phyloP scores from a whole-genome alignment of 2,329 filamentous ascomycete genomes.

The Fusarium bulbicola region DNA sequence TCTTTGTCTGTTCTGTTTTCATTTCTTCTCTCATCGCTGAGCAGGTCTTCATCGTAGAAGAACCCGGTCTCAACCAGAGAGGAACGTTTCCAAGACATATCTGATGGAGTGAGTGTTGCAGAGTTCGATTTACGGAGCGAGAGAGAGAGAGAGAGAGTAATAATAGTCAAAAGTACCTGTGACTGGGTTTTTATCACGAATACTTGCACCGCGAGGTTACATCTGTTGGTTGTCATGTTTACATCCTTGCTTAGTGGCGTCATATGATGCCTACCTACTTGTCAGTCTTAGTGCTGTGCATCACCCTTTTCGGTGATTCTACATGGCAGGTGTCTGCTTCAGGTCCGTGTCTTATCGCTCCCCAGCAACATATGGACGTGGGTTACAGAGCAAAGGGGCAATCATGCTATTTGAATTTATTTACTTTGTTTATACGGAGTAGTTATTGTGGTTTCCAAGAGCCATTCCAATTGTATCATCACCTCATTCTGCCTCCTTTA shows the following conservation, averaged over 20 bases:
- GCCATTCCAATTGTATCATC: accelerated
- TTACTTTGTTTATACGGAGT: accelerated
- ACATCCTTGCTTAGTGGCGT: not conserved
- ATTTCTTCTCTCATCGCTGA: not conserved
- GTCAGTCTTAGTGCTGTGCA: not conserved
- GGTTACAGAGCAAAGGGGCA: not conserved
- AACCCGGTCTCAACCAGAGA: not conserved
- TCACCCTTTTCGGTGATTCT: accelerated
- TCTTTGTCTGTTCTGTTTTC: not conserved
- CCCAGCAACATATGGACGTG: accelerated
- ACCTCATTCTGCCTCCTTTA: not conserved
- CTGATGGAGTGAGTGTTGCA: accelerated
- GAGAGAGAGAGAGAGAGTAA: not conserved
- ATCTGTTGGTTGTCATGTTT: not conserved
- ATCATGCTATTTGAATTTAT: accelerated
- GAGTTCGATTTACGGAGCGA: no score
- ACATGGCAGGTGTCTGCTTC: no score
- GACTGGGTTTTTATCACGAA: not conserved
- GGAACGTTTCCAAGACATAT: not conserved
- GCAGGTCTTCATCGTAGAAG: not conserved
- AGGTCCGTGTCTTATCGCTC: not conserved
- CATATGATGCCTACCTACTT: not conserved
- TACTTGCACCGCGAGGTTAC: not conserved
- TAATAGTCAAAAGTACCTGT: accelerated
- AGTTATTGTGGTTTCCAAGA: not conserved